Conservation (phyloP, 768 basidiomycete genomes). For the Agrocybe praecox region DNA sequence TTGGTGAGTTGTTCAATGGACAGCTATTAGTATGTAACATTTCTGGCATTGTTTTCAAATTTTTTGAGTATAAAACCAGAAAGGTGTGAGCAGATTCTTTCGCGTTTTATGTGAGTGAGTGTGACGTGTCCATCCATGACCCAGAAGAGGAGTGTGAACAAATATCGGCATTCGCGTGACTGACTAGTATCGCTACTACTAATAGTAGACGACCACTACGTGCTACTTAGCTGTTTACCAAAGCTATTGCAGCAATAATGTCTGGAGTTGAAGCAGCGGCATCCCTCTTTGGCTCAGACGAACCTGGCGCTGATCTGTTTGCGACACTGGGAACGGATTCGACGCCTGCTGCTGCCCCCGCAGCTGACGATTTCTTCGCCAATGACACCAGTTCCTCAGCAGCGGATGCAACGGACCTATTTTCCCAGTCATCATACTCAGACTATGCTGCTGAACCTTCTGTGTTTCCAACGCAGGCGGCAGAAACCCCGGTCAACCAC, state of each 20-base stretch:
- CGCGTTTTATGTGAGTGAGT: too few species aligned
- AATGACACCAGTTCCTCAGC: conserved; percentile 1
- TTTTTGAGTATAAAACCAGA: conserved; percentile 23
- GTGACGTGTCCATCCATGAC: conserved; percentile 34
- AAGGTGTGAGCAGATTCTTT: too few species aligned
- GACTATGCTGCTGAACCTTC: not conserved
- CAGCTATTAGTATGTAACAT: too few species aligned
- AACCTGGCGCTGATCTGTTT: conserved; percentile 65
- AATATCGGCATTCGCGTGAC: conserved; percentile 27
- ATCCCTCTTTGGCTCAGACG: conserved; percentile 75
- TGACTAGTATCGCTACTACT: not conserved
- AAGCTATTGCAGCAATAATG: conserved; percentile 39
- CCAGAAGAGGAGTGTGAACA: conserved; percentile 21
- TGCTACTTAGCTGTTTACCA: not conserved
- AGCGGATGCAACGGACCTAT: conserved; percentile 6
- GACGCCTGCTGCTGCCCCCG: conserved; percentile 8
- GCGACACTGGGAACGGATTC: conserved; percentile 51
- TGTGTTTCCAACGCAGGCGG: not conserved
- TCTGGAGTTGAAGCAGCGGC: conserved; percentile 76
- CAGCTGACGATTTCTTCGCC: conserved; percentile 15
- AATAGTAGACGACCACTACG: conserved; percentile 3
- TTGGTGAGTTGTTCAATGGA: too few species aligned
- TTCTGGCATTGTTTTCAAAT: too few species aligned
- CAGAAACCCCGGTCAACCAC: not conserved
- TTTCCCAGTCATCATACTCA: conserved; percentile 6